phyloP scores from a whole-genome alignment of 495 filamentous ascomycete genomes.

The Tuber calosporum region DNA sequence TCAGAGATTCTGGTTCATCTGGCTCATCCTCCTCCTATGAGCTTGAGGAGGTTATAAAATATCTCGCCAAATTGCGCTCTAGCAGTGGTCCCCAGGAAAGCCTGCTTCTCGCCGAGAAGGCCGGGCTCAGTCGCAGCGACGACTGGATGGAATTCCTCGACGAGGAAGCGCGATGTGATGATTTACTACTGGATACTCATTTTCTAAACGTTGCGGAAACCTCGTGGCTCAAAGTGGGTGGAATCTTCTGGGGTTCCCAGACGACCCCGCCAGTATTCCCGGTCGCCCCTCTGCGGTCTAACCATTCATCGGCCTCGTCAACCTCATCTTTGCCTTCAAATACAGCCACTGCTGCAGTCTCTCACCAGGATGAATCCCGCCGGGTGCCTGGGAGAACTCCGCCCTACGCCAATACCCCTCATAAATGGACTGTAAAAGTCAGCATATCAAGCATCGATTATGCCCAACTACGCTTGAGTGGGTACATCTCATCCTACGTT shows the following conservation, averaged over 20 bases:
- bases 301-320: constrained; percentile 32
- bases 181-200: constrained; percentile 57
- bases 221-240: constrained; percentile 61
- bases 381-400: constrained; percentile 27
- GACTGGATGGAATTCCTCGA: constrained; percentile 48
- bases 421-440: constrained; percentile 67
- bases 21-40: constrained; percentile 31
- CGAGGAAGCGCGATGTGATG: constrained; percentile 46
- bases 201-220: constrained; percentile 52
- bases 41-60: constrained; percentile 59
- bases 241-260: constrained; percentile 59
- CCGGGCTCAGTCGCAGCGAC: constrained; percentile 46
- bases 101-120: constrained; percentile 49
- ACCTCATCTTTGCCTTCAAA: constrained; percentile 31
- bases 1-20: constrained; percentile 22
- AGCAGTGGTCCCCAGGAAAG: constrained; percentile 54
- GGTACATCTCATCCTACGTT: constrained; percentile 13
- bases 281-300: constrained; percentile 13
- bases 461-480: constrained; percentile 39
- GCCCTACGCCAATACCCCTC: constrained; percentile 44
- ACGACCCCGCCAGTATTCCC: constrained; percentile 43
- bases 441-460: constrained; percentile 63
- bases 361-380: constrained; percentile 19
- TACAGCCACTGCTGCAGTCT: constrained; percentile 15
- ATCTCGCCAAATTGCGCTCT: constrained; percentile 56